Evolutionary conservation across 306 rosid species (phyloP), one percentile per base, ranked within the genome.

Genomic region (Spatholobus suberectus): DNA sequence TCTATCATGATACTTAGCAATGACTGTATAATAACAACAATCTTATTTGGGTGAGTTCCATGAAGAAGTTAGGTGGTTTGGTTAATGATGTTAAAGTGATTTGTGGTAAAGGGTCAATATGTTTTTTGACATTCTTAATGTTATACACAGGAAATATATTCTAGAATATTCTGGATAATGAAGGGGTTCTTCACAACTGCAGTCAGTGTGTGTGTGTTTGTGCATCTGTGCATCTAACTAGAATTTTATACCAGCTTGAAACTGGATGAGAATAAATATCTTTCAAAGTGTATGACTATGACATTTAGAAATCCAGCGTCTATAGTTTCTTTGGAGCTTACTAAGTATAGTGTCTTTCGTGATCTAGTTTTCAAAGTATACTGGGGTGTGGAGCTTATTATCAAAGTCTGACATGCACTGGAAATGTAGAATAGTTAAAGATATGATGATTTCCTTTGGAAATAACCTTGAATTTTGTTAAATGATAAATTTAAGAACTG

Each of bases 31-130:
- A 24, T 52, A 43, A 55, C 38, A 26, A 51, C 26, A 72, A 46
- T 38, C 49, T 65, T 21, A n/a, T 65, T 70, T 79, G 75, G 20
- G 9, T 21, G 37, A 55, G 76, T 82, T 76, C 77, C 43, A 15
- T 11, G 52, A 26, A 47, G 47, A 43, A 55, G 40, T 26, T 83
- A n/a, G 74, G 51, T 23, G 52, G 70, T 38, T 67, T n/a, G 20
- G 35, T 61, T 55, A 17, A 27, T 46, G 75, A 20, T 83, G 55
- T 40, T 20, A 35, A 43, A 20, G 26, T 37, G 41, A 70, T 66
- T 9, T 73, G 29, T 69, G 34, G 57, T 24, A 8, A 52, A 83
- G 46, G 41, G 35, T 38, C 61, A 54, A 72, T 11, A 12, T 10
- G 24, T 47, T 73, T 76, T 61, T 10, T 62, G 62, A 17, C 23